Evolutionary conservation across 139 green algal species (phyloP).

Genomic region (Chlorella sp.): DNA sequence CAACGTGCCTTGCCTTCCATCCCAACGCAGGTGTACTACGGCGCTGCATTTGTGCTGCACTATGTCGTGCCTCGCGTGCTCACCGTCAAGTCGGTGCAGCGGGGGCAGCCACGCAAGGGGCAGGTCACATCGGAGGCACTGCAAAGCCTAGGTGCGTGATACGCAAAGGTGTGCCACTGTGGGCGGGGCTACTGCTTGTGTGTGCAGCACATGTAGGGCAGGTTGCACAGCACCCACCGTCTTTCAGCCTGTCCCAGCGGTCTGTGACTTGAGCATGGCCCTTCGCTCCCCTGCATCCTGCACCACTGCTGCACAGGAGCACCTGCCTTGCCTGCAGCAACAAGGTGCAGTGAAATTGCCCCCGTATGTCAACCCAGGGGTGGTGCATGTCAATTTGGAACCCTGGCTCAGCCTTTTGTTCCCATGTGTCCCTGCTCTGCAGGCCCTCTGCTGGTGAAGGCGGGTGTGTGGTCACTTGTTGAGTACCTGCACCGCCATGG

Average conservation of each 20-base stretch:
- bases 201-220: neutral
- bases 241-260: neutral
- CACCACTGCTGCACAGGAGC: too few species aligned
- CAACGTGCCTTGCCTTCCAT: constrained; percentile 36
- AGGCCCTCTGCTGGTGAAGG: constrained; percentile 86
- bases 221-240: neutral
- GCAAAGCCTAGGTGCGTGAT: constrained; percentile 63
- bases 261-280: neutral
- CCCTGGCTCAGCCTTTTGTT: too few species aligned
- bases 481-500: constrained; percentile 70
- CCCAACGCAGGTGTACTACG: constrained; percentile 75
- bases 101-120: constrained; percentile 32
- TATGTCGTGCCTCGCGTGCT: constrained; percentile 65
- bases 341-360: too few species aligned
- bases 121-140: constrained; percentile 68
- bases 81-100: constrained; percentile 56
- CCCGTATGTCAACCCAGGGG: too few species aligned
- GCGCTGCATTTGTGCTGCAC: constrained; percentile 66
- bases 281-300: too few species aligned
- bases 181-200: neutral
- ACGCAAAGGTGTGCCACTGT: neutral
- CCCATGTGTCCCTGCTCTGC: neutral
- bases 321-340: too few species aligned
- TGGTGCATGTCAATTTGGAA: too few species aligned
- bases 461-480: constrained; percentile 72